Percentiles rank a stretch among this genome's conserved stretches.
Conservation (phyloP, 1,284 basidiomycete genomes). For the Somion occarium region DNA sequence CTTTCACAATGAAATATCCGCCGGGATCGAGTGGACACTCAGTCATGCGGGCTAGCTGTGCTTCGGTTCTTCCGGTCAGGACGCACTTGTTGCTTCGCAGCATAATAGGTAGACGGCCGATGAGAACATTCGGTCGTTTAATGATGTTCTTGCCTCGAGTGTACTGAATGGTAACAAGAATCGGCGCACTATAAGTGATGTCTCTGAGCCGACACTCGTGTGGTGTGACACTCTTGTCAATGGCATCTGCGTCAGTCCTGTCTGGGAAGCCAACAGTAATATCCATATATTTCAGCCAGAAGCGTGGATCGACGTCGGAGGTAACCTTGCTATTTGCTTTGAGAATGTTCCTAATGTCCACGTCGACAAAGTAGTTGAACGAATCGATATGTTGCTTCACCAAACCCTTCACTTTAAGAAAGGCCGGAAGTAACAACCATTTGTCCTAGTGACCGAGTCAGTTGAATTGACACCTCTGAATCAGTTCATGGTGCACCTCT, state of each 20-base stretch:
- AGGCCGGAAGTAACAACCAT: slow-evolving; percentile 94
- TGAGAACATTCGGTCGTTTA: slow-evolving; percentile 78
- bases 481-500: slow-evolving; percentile 42
- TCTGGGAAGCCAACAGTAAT: slow-evolving; percentile 92
- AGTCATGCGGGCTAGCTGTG: slow-evolving; percentile 85
- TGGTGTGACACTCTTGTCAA: slow-evolving; percentile 86
- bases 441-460: slow-evolving; percentile 66
- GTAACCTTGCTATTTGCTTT: slow-evolving; percentile 91
- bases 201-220: slow-evolving; percentile 98
- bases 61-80: slow-evolving; percentile 73
- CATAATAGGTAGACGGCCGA: slow-evolving; percentile 97
- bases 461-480: too few relatives aligned
- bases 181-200: slow-evolving; percentile 92
- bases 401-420: slow-evolving; percentile 95
- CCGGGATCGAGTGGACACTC: slow-evolving; percentile 99
- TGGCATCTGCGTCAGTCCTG: slow-evolving; percentile 78
- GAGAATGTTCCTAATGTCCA: slow-evolving; percentile 95
- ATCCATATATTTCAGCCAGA: slow-evolving; percentile 96
- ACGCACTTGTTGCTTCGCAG: slow-evolving; percentile 93
- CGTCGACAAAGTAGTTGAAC: slow-evolving; percentile 99
- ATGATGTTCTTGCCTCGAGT: slow-evolving; percentile 91
- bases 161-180: slow-evolving; percentile 95
- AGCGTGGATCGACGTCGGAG: slow-evolving; percentile 95
- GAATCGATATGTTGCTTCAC: slow-evolving; percentile 99
- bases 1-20: slow-evolving; percentile 98